Evolutionary conservation across 805 yeast species (phyloP), one percentile per base, ranked within the genome.

Genomic region (Lipomyces sp.): DNA sequence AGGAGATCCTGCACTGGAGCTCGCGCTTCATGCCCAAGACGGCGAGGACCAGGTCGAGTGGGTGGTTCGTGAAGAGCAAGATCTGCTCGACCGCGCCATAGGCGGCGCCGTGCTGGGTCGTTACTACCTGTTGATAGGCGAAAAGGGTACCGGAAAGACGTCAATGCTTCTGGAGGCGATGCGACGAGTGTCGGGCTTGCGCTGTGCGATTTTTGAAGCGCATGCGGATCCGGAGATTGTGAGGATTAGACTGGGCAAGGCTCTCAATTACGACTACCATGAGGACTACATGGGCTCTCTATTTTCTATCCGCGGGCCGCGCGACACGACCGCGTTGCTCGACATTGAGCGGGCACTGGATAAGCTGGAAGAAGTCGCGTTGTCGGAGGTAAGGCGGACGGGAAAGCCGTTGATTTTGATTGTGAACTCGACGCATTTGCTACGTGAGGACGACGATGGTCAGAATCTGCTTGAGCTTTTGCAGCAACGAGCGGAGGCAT

Each of bases 201-300:
- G 82, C 60, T 86, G 87, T 43, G 78, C 87, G 0, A 74, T 83
- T 43, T 70, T 86, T 53, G 95, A 86, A 63, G 93, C 93, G 1
- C 93, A 86, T 61, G 83, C 90, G 0, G 95, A 86, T 63, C 87
- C 91, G 0, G 95, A 86, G 63, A 80, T 86, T 43, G 83, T 86
- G 64, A 72, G 95, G 51, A 77, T 86, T 21, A 68, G 95, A 36
- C 70, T 86, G 10, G 95, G 95, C 1, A 77, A 78, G 53, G 90
- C 95, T 0, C 69, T 86, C 43, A 80, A 83, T 53, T 86, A 81
- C 63, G 81, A 81, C 36, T 86, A 74, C 64, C 82, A 78, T 57
- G 95, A 86, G 62, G 95, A 86, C 66, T 86, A 86, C 65, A 80
- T 86, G 49, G 95, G 95, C 0, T 80, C 90, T 0, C 70, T 86